A percentile compares a stretch with the other conserved stretches of the same genome.
These are phyloP conservation scores for Boechera retrofracta DNA, from an alignment of 345 rosid genomes.

Conservation along the genomic window DNA sequence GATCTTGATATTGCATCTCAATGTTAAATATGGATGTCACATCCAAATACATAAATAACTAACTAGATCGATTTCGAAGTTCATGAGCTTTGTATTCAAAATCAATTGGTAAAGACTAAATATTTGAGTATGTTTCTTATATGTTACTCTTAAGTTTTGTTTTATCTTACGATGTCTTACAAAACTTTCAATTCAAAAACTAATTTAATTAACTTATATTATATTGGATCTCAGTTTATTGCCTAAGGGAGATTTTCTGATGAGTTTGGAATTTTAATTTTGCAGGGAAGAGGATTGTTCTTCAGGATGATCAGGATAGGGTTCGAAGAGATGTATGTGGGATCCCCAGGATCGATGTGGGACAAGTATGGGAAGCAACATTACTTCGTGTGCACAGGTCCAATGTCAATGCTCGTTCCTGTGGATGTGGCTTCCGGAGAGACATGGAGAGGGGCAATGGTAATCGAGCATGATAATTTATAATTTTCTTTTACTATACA, in stretches of 20 bases:
- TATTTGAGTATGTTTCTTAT: not conserved
- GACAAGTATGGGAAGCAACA: constrained; percentile 71
- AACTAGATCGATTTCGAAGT: not conserved
- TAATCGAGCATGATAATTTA: constrained; percentile 91
- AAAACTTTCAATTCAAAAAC: not conserved
- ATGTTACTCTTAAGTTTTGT: not conserved
- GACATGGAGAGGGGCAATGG: constrained; percentile 85
- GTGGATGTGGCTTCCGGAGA: constrained; percentile 64
- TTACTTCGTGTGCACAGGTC: constrained; percentile 85
- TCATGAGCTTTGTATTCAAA: not conserved
- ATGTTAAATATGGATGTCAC: not conserved
- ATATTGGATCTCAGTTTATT: not conserved
- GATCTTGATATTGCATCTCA: not conserved
- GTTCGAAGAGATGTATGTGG: constrained; percentile 68
- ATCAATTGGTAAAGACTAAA: not conserved
- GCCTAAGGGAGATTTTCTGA: not conserved
- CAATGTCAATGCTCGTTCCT: constrained; percentile 80
- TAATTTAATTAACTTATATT: not conserved
- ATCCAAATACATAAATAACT: not conserved
- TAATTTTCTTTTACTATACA: constrained; percentile 39
- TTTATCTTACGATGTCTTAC: not conserved
- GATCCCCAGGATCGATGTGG: constrained; percentile 44
- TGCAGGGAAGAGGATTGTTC: constrained; percentile 77
- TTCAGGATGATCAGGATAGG: constrained; percentile 82
- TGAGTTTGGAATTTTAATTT: constrained; percentile 6